Conservation (phyloP, 2,329 filamentous ascomycete genomes). For the Onygenales sp. region DNA sequence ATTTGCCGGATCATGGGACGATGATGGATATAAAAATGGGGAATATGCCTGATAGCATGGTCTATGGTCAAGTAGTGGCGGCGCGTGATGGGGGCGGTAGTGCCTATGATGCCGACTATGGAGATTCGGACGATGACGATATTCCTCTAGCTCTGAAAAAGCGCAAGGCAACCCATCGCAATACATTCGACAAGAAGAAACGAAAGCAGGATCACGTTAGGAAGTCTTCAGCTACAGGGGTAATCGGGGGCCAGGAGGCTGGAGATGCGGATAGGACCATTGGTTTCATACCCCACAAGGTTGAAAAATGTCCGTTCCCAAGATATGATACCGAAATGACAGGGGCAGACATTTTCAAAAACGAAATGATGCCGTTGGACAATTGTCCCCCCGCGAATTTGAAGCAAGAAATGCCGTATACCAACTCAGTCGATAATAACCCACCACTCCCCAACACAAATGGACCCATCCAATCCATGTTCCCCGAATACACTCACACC, state of each 20-base stretch:
- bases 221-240: neutral
- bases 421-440: neutral
- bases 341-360: neutral
- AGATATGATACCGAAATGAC: neutral
- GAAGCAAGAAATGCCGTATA: neutral
- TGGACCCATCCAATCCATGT: neutral
- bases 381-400: too few species aligned
- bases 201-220: neutral
- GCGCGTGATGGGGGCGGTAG: neutral
- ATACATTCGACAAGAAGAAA: neutral
- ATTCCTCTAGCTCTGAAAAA: slow-evolving; percentile 10
- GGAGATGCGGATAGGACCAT: neutral
- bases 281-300: neutral
- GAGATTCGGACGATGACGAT: slow-evolving; percentile 11
- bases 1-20: too few species aligned
- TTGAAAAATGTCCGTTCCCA: neutral
- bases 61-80: neutral
- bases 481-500: neutral
- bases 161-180: slow-evolving; percentile 1
- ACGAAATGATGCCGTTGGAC: neutral
- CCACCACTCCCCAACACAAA: neutral
- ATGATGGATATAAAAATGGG: too few species aligned
- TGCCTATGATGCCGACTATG: slow-evolving; percentile 1
- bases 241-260: neutral
- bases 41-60: neutral